phyloP scores from a whole-genome alignment of 169 alveolate species.

The Plasmodium cynomolgi region DNA sequence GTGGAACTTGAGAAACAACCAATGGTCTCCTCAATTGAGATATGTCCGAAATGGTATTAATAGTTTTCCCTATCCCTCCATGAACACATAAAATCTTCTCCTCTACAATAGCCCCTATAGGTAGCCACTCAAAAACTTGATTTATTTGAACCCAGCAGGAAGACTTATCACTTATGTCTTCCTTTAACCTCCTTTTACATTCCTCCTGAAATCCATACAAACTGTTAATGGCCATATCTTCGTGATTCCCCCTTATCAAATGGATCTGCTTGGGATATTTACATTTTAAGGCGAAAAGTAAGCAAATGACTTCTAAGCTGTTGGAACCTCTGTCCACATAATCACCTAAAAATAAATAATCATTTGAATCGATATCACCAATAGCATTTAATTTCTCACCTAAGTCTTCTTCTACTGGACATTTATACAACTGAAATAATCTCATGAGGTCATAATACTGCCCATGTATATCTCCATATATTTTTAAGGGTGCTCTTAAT shows the following conservation, averaged over 20 bases:
- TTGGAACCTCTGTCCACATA: slow-evolving; percentile 99
- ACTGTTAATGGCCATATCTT: slow-evolving; percentile 98
- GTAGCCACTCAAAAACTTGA: slow-evolving; percentile 97
- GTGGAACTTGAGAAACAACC: slow-evolving; percentile 95
- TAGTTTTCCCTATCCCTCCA: slow-evolving; percentile 98
- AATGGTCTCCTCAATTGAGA: slow-evolving; percentile 94
- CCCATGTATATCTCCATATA: slow-evolving; percentile 99
- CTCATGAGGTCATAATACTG: slow-evolving; percentile 98
- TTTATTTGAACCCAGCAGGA: slow-evolving; percentile 95
- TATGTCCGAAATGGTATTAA: slow-evolving; percentile 91
- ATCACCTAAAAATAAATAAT: slow-evolving; percentile 98
- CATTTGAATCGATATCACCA: slow-evolving; percentile 98
- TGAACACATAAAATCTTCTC: slow-evolving; percentile 98
- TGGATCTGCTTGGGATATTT: slow-evolving; percentile 98
- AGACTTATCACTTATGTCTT: slow-evolving; percentile 95
- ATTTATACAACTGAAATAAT: slow-evolving; percentile 90
- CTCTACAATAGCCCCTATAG: slow-evolving; percentile 99
- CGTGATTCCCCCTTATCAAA: slow-evolving; percentile 98
- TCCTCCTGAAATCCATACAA: slow-evolving; percentile 99
- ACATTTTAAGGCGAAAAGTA: slow-evolving; percentile 96
- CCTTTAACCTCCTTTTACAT: slow-evolving; percentile 97
- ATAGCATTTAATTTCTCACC: slow-evolving; percentile 87
- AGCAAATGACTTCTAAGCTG: slow-evolving; percentile 92
- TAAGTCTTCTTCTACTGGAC: slow-evolving; percentile 90
- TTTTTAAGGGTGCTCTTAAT: slow-evolving; percentile 97